These are phyloP conservation scores for Aspergillus felis DNA, from an alignment of 2,329 filamentous ascomycete genomes.

Conservation along the genomic window DNA sequence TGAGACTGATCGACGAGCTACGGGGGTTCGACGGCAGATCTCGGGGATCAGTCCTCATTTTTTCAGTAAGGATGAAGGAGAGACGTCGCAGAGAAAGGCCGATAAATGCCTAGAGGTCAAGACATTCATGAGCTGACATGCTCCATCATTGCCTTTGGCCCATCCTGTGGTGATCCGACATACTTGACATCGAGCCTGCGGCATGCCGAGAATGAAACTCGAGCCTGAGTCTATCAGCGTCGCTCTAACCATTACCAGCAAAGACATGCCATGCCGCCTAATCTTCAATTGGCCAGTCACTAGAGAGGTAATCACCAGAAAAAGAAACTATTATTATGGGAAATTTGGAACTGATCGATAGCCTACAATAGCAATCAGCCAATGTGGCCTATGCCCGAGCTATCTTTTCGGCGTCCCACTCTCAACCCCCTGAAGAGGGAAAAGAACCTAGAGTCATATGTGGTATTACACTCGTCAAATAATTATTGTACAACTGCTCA, in stretches of 20 bases:
- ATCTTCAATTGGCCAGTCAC: background rate
- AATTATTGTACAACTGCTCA: background rate
- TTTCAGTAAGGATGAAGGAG: background rate
- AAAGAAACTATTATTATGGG: background rate
- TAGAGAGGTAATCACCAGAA: background rate
- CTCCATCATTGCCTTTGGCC: background rate
- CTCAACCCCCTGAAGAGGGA: background rate
- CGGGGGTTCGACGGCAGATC: background rate
- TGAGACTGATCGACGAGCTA: background rate
- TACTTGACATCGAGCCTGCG: background rate
- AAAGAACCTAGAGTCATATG: background rate
- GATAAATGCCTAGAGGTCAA: background rate
- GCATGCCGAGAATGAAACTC: background rate
- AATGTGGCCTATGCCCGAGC: background rate
- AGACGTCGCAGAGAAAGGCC: background rate
- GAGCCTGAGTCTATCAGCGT: background rate
- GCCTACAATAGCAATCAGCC: background rate
- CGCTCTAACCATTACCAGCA: background rate
- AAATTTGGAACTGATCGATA: background rate
- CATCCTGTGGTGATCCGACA: background rate
- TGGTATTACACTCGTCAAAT: background rate
- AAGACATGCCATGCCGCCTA: background rate
- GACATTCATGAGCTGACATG: background rate
- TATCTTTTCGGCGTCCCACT: background rate
- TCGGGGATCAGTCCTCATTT: background rate